Conservation (phyloP, 495 filamentous ascomycete species). For the Penicillium coprophilum region DNA sequence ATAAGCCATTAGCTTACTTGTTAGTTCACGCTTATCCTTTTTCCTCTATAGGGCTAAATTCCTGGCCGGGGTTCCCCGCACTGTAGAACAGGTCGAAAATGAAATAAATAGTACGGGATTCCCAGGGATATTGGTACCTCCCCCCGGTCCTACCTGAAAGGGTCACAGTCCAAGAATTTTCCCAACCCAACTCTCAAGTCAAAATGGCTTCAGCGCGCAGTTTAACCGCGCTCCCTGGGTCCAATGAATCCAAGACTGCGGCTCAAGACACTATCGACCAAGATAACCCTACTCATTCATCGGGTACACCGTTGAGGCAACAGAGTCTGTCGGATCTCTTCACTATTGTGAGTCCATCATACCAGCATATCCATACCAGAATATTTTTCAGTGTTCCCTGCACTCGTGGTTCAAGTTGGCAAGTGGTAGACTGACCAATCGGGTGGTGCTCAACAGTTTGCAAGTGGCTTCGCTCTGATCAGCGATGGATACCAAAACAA, state of each 20-base stretch:
- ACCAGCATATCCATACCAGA: neutral
- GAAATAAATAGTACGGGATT: neutral
- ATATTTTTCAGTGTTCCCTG: neutral
- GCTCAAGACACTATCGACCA: neutral
- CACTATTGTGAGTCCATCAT: conserved; percentile 39
- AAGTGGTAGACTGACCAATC: neutral
- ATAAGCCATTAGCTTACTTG: conserved; percentile 4
- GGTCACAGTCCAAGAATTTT: neutral
- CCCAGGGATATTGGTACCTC: neutral
- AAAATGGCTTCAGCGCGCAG: neutral
- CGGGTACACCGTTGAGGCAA: conserved; percentile 30
- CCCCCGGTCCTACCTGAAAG: neutral
- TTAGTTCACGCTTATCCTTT: neutral
- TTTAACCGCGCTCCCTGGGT: conserved; percentile 1
- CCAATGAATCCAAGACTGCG: neutral
- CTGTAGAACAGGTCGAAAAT: neutral
- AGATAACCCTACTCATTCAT: conserved; percentile 10
- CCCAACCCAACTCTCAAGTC: neutral
- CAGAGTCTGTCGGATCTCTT: conserved; percentile 48
- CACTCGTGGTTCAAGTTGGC: neutral
- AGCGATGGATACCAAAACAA: conserved; percentile 57
- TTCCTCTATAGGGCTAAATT: neutral
- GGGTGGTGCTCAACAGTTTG: conserved; percentile 29
- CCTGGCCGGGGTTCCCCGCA: conserved; percentile 1
- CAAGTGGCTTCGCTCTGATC: conserved; percentile 50